Base-by-base conservation (phyloP, 192 early-diverging fungal genomes). In the Coemansia sp. region DNA sequence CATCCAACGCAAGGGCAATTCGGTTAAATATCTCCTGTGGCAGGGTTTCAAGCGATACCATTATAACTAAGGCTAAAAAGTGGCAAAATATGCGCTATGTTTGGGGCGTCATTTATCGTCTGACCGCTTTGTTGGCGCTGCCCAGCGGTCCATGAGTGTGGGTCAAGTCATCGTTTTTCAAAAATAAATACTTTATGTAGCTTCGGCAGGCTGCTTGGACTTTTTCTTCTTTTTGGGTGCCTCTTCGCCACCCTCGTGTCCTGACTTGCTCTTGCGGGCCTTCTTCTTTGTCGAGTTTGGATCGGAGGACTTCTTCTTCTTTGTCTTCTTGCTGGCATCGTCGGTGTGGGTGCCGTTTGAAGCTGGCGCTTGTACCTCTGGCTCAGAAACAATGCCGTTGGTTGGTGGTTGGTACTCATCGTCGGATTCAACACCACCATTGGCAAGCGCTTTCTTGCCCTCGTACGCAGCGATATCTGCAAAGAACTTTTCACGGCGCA, bases 1-100 rank as follows among this genome's bases (percentile, higher is more conserved):
- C 51, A 22, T 66, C 73, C 14, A 81, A 53, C 15, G 60, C 62
- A 1, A 72, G 55, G n/a, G 72, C 78, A 25, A 81, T 60, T 37
- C 40, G 65, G 47, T 62, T 72, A 37, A 81, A 81, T 19, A 72
- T n/a, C n/a, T 48, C 59, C 34, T 74, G 72, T 22, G 78, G 78
- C 49, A 81, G 62, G 10, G 49, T 11, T 20, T 81, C 78, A 0
- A 80, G 25, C 37, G 34, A 50, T 10, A 68, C 1, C 71, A 74
- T 71, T 60, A 20, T 6, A 49, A 5, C 15, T 19, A 56, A 31
- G 21, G 25, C 50, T 8, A 52, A 9, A 22, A 20, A 7, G 50
- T 12, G 42, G 14, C 14, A 34, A 34, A 34, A 34, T 34, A 34
- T 26, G 25, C 25, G 31, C 6, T 31, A 31, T 34, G 31, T 34